Conservation (phyloP, 139 green algal genomes). For the Chlorella sp. region DNA sequence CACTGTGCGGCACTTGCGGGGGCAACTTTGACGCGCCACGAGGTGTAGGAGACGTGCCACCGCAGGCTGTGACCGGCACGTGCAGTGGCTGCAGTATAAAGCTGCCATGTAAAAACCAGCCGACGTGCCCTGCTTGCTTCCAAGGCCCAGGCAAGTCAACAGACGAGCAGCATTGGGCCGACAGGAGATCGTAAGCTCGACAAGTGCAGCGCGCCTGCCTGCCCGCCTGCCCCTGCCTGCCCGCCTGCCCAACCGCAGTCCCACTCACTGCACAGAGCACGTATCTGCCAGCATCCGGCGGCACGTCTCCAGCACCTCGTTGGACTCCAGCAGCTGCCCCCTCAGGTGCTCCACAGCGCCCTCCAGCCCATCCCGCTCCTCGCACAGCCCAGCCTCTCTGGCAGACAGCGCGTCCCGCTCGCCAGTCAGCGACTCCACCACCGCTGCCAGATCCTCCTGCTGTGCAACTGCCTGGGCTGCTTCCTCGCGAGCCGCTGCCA, state of each 20-base stretch:
- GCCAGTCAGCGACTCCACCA: neutral
- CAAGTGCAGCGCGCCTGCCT: no score
- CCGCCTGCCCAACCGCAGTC: neutral
- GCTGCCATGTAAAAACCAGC: no score
- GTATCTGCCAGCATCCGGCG: slow-evolving; percentile 7
- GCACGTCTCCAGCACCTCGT: slow-evolving; percentile 22
- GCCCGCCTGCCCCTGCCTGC: no score
- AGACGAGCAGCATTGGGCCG: no score
- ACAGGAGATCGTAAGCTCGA: no score
- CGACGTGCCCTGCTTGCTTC: no score
- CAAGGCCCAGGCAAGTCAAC: no score
- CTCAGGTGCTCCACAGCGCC: slow-evolving; percentile 6
- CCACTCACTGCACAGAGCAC: neutral
- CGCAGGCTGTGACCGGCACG: no score
- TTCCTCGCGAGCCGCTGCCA: neutral
- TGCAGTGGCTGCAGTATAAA: no score
- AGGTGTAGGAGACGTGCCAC: no score
- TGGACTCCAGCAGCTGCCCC: slow-evolving; percentile 13
- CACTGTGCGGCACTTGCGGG: no score
- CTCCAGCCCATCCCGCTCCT: neutral
- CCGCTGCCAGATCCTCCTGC: neutral
- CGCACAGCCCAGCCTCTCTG: neutral
- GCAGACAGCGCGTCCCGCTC: slow-evolving; percentile 7
- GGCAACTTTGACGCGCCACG: no score
- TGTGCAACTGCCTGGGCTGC: neutral